Evolutionary conservation across 768 basidiomycete genomes (phyloP), one percentile per base, ranked within the genome.

Genomic region (Russula sp.): DNA sequence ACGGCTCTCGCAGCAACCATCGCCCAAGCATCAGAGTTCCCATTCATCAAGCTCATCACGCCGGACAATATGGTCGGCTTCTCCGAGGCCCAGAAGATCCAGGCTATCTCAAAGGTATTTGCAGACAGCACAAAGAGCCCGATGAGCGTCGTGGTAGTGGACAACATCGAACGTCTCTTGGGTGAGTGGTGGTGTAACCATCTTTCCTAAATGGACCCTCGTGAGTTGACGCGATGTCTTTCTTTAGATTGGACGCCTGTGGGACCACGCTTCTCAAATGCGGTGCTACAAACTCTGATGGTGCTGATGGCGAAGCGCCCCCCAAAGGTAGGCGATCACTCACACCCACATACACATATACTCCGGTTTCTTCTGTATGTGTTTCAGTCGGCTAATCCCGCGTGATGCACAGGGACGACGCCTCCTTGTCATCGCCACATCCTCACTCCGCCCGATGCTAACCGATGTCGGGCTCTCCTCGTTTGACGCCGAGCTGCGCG

Each of bases 31-130:
- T 98, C 96, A n/a, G 79, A 88, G 66, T 99, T 87, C 75, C 97
- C 97, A 0, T 99, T 99, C 79, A 96, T 99, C 79, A 98, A 99
- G 74, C 81, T 99, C 44, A 85, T 98, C 62, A 91, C 94, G 2
- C 93, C 97, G 0, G 97, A 98, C 70, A 87, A 82, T 69, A 99
- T 99, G 97, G 91, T 98, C 64, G 97, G 97, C 8, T 95, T 84
- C 74, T 85, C 87, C n/a, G 97, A 98, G 73, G 75, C 80, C 14
- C 92, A 94, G 73, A 98, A 99, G 77, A 88, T 99, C 49, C 79
- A 85, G 0, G 84, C 94, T 2, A 91, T 99, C 71, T 89, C 84
- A 72, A 98, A 95, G 76, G 83, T 94, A 39, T 99, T 99, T 74
- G 79, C 82, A 53, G 97, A 99, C 76, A 94, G 91, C 66, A 95